These are phyloP conservation scores for Elongisporangium undulatum DNA, from an alignment of 352 stramenopile species.

Conservation along the genomic window DNA sequence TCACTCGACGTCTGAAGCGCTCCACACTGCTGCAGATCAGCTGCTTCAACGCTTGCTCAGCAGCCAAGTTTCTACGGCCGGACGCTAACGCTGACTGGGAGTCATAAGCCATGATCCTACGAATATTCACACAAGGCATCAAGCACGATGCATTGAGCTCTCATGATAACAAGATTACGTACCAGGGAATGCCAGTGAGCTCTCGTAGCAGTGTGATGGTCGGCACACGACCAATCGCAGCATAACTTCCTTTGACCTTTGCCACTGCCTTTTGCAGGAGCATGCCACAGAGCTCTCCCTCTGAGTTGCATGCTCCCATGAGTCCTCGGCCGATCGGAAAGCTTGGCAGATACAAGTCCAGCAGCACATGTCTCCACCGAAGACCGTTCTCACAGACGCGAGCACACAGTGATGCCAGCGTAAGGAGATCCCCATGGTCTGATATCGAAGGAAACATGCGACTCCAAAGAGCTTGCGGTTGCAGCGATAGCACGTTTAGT, in stretches of 20 bases:
- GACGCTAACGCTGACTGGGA: neutral
- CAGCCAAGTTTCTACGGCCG: neutral
- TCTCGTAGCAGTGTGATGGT: slow-evolving; percentile 33
- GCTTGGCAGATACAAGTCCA: slow-evolving; percentile 41
- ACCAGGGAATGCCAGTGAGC: slow-evolving; percentile 43
- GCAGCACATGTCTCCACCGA: slow-evolving; percentile 26
- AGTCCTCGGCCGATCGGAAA: slow-evolving; percentile 30
- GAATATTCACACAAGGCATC: neutral
- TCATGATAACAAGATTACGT: slow-evolving; percentile 2
- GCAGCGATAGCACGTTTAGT: slow-evolving; percentile 16
- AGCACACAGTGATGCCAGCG: slow-evolving; percentile 11
- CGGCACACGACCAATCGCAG: slow-evolving; percentile 10
- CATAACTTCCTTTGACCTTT: slow-evolving; percentile 47
- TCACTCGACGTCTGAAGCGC: neutral
- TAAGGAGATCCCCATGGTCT: neutral
- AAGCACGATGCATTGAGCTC: neutral
- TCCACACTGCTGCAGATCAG: neutral
- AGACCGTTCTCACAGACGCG: slow-evolving; percentile 21
- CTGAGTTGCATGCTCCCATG: slow-evolving; percentile 12
- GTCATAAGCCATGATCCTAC: neutral
- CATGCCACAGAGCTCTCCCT: slow-evolving; percentile 28
- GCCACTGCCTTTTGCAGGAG: slow-evolving; percentile 58
- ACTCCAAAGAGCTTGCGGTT: slow-evolving; percentile 14
- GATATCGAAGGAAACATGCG: slow-evolving; percentile 16
- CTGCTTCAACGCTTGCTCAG: neutral